Percentiles rank a stretch among this genome's conserved stretches.
Conservation (phyloP, 306 rosid genomes). For the Alnus rubra region DNA sequence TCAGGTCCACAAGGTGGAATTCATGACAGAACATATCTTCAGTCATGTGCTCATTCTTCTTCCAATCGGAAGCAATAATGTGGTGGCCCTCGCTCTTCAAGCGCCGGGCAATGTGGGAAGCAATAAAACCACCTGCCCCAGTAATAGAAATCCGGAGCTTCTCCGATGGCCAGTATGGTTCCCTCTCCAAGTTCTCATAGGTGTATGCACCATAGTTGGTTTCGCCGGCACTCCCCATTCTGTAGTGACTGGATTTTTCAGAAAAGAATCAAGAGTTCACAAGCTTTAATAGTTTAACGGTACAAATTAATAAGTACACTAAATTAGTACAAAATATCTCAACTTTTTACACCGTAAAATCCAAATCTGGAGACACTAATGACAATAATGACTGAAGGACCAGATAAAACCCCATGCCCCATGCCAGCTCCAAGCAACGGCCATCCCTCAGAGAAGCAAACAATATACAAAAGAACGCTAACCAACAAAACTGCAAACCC, state of each 20-base stretch:
- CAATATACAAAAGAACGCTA: background rate
- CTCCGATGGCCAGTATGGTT: slow-evolving; percentile 88
- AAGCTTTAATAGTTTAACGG: background rate
- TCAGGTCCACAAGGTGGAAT: slow-evolving; percentile 90
- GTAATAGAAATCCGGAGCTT: slow-evolving; percentile 89
- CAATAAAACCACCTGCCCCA: slow-evolving; percentile 96
- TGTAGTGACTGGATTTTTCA: slow-evolving; percentile 36
- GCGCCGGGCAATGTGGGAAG: slow-evolving; percentile 97
- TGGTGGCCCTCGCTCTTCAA: slow-evolving; percentile 93
- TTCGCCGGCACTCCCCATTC: slow-evolving; percentile 78
- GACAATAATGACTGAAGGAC: background rate
- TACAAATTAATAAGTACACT: slow-evolving; percentile 9
- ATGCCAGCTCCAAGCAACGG: background rate
- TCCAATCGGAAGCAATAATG: slow-evolving; percentile 97
- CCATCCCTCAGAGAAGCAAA: background rate
- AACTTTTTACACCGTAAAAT: background rate
- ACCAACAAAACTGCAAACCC: background rate
- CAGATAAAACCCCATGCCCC: background rate
- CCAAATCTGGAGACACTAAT: background rate
- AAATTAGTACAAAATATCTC: background rate
- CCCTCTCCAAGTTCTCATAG: slow-evolving; percentile 78
- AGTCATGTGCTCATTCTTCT: slow-evolving; percentile 96
- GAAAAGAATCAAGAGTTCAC: too few species aligned
- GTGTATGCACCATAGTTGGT: slow-evolving; percentile 73
- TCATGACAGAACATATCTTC: slow-evolving; percentile 98